Evolutionary conservation across 2,329 filamentous ascomycete genomes (phyloP), one percentile per base, ranked within the genome.

Genomic region (Diaporthe capsici): DNA sequence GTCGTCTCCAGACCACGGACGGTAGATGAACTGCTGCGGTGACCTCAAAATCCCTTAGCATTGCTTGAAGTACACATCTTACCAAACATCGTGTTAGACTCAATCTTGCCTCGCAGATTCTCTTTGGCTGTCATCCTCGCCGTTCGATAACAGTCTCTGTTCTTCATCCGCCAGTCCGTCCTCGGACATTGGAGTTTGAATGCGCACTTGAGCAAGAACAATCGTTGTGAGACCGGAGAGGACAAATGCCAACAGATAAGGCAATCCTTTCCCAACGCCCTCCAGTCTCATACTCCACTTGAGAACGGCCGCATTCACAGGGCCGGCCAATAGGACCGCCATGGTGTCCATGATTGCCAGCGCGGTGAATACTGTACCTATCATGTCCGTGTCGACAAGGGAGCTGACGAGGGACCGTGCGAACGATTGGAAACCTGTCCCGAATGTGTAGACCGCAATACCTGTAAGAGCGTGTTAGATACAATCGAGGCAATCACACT

Each of bases 271-370:
- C 15, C 60, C 60, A 47, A 47, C 9, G 17, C 60, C 39, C 3
- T 65, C 60, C 25, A 65, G 25, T 31, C 60, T 47, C 39, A 65
- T 65, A 4, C 60, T 65, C 25, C 42, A 28, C 34, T 65, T 65
- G 39, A 65, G 60, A 22, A 65, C 12, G 9, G 39, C 25, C 8
- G 60, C 60, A n/a, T 47, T 31, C 3, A 20, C 60, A 22, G 60
- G 60, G 1, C 60, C 60, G 20, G 39, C 60, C 15, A 65, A 31
- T 22, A 65, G 60, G 42, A 65, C 47, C 17, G 60, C 60, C 60
- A 65, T 5, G 17, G 60, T 65, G 17, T 65, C 39, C 60, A 65
- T 65, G 9, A 65, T 65, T 31, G 60, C 60, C 15, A 65, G 60
- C 31, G 60, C 60, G 6, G 60, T 65, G 60, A 65, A 65, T 4